These are phyloP conservation scores for Arxiozyma slooffiae DNA, from an alignment of 1,139 yeast species.

Conservation along the genomic window DNA sequence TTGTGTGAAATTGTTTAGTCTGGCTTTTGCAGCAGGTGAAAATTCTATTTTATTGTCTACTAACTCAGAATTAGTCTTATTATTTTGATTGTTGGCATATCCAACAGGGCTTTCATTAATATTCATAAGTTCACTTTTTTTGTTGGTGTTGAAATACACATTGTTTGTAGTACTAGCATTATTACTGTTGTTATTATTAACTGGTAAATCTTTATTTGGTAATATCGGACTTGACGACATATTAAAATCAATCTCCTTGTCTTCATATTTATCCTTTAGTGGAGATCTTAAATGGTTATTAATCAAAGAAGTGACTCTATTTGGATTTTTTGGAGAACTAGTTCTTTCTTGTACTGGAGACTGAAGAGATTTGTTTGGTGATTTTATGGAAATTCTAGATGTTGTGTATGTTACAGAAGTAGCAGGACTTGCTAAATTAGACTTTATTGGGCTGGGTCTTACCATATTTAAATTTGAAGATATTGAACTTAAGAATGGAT, in stretches of 20 bases:
- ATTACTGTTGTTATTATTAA: constrained; percentile 1
- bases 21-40: constrained; percentile 24
- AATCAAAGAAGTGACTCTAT: constrained; percentile 25
- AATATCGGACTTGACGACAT: not conserved
- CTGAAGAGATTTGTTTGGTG: constrained; percentile 13
- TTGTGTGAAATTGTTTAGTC: constrained; percentile 20
- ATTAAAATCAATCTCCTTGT: constrained; percentile 4
- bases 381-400: constrained; percentile 28
- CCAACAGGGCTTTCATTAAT: constrained; percentile 3
- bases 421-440: constrained; percentile 25
- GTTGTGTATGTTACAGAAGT: constrained; percentile 29
- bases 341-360: constrained; percentile 13
- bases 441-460: not conserved
- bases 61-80: not conserved
- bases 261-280: constrained; percentile 8
- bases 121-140: not conserved
- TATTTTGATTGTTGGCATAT: not conserved
- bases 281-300: constrained; percentile 28
- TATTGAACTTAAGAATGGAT: constrained; percentile 5
- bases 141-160: not conserved
- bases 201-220: not conserved
- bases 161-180: not conserved
- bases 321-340: constrained; percentile 23
- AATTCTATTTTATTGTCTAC: constrained; percentile 9
- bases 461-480: not conserved